Base-by-base conservation (phyloP, 805 yeast genomes). In the Kregervanrija delftensis region DNA sequence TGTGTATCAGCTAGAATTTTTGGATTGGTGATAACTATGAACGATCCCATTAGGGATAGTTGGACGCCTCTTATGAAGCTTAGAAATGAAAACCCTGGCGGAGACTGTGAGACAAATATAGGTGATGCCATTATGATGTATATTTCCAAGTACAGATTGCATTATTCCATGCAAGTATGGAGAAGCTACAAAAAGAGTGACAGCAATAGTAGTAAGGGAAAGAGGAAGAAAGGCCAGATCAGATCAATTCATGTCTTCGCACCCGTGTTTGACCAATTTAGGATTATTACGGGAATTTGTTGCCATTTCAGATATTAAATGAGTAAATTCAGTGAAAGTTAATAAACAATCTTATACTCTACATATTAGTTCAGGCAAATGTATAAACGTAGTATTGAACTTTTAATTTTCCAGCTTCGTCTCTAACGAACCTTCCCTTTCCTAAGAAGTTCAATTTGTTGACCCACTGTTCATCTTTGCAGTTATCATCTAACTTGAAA, bases 341-440 rank as follows among this genome's bases (percentile, higher is more conserved):
- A 6, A 22, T 22, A 22, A 22, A 22, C 28, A 22, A 6, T 22
- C 4, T 22, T 22, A 22, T 22, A 22, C 28, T 6, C 28, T 22
- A 22, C 28, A 22, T 5, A 22, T 22, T 22, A 22, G 28, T 11
- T 34, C 16, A 33, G 13, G 41, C 45, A 34, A 41, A 44, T 8
- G 47, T 44, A 37, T 40, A 41, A 22, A 44, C 28, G 13, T 44
- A 44, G 41, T 37, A 40, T 35, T 81, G 84, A 35, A 81, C 84
- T 48, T 63, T 69, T 46, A 77, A 58, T 2, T 33, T 51, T 15
- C 74, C 79, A 6, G 64, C 55, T 4, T 58, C 66, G 49, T 73
- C 75, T 53, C 81, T 68, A 40, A 73, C 55, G 54, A 79, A 79
- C 46, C 82, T 69, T 32, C 87, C 86, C 56, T 72, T 76, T 15